Evolutionary conservation across 805 yeast genomes (phyloP), one percentile per base, ranked within the genome.

Genomic region (Dipodascopsis tothii): DNA sequence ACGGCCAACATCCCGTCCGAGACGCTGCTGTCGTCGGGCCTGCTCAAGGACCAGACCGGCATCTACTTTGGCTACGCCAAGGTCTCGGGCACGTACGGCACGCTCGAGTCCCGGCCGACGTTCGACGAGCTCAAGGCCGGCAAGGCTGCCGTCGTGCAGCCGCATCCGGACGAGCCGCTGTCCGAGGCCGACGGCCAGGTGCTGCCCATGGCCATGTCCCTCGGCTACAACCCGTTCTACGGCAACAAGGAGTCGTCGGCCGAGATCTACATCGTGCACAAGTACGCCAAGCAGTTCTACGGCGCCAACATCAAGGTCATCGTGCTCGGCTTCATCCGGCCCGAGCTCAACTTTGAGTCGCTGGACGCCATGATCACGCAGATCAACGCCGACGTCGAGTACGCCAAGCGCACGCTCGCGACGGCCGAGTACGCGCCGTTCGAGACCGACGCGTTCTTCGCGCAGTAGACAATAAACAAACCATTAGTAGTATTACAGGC

Each of bases 161-260:
- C 42, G 18, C 64, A 60, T 39, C 14, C 30, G 14, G 30, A 25
- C 14, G 30, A 25, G 14, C 30, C 30, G 30, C 9, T 25, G 14
- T 9, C 11, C 30, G 11, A 25, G 30, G 56, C 54, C 2, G 74
- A 71, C 33, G 40, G 37, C 5, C 17, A 6, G 4, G 71, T 71
- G 1, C 67, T 78, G 21, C 96, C 96, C 0, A 86, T 87, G 80
- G 98, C 92, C 5, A 81, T 90, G 84, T 84, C 95, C 5, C 72
- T 92, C 17, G 99, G 99, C 1, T 85, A 87, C 84, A 92, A 92
- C 60, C 97, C 98, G 32, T 90, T 81, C 60, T 92, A 78, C 66
- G 74, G 79, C 21, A 88, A 92, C 63, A 70, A 75, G 39, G 74
- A 74, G 55, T 85, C 84, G 64, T 80, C 95, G 0, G 94, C 92